Evolutionary conservation across 2,329 filamentous ascomycete species (phyloP), one percentile per base, ranked within the genome.

Genomic region (Blastomyces parvus): DNA sequence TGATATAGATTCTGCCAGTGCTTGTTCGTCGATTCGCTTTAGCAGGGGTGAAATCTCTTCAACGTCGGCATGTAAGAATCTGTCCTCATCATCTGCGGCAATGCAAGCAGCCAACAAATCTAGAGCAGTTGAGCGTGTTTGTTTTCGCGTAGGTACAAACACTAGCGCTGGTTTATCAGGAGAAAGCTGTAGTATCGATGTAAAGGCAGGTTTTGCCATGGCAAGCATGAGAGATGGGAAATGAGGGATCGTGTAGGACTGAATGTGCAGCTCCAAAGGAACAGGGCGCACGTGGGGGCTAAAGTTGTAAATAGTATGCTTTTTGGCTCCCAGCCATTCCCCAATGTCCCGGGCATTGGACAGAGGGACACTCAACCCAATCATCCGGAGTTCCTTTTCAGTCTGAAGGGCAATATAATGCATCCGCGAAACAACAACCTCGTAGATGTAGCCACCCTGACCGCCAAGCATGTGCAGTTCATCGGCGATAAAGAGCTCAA

Each of bases 281-380:
- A 97, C 86, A 0, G 91, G 89, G 63, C 95, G 88, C 65, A 93
- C 87, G 71, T 93, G 88, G 1, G 94, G 94, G 70, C 91, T 96
- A 80, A 99, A 99, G 79, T 99, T 99, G 82, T 93, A 99, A 67
- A 96, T 96, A 59, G 94, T 96, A 74, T 99, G 94, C 80, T 97
- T 97, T 75, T 87, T 96, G 8, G 93, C 94, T 68, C 95, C 94
- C 68, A 99, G 91, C 94, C 94, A 99, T 77, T 97, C 94, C 60
- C 93, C 93, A 70, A 99, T 85, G 71, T 99, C 94, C 64, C 91
- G 86, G 59, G 93, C 92, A 73, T 97, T 97, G 5, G 94, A 88
- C 27, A 99, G 82, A 30, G 94, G 95, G 36, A 97, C 94, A 72
- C 91, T 92, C 65, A 99, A 79, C 1, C 91, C 94, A 62, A 99